Percentiles rank a stretch among this genome's conserved stretches.
phyloP scores from a whole-genome alignment of 495 filamentous ascomycete species.

The Podospora pseudocomata region DNA sequence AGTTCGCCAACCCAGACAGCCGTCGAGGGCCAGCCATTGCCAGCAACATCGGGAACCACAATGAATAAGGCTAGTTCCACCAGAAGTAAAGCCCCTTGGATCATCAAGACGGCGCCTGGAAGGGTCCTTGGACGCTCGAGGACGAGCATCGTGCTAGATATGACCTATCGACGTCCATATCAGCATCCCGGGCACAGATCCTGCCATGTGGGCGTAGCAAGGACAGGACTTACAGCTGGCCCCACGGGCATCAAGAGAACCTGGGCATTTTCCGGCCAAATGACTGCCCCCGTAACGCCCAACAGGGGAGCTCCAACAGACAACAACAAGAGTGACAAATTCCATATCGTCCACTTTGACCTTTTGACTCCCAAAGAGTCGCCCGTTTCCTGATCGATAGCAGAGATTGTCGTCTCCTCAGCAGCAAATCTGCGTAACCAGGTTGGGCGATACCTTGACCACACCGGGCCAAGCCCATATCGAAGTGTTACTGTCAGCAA shows the following conservation, averaged over 20 bases:
- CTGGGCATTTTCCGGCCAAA: conserved; percentile 14
- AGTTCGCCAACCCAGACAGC: conserved; percentile 17
- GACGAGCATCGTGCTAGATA: conserved; percentile 23
- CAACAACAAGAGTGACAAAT: conserved; percentile 20
- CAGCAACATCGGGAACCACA: conserved; percentile 12
- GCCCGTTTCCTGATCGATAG: conserved; percentile 16
- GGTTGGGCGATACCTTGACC: conserved; percentile 25
- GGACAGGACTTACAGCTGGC: conserved; percentile 25
- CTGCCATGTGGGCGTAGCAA: too few species aligned
- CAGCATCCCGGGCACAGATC: background rate
- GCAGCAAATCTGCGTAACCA: conserved; percentile 32
- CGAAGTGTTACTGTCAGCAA: conserved; percentile 26
- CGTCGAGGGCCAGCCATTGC: conserved; percentile 6
- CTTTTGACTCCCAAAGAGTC: background rate
- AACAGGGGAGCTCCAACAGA: conserved; percentile 6
- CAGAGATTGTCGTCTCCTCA: conserved; percentile 9
- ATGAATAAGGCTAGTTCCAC: conserved; percentile 18
- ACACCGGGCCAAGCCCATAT: conserved; percentile 25
- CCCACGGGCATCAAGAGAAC: conserved; percentile 22
- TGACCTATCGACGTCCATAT: conserved; percentile 13
- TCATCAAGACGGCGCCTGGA: conserved; percentile 27
- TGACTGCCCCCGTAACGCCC: conserved; percentile 15
- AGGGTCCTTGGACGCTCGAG: conserved; percentile 28
- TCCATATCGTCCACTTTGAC: conserved; percentile 19
- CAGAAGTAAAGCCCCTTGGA: conserved; percentile 21